Conservation (phyloP, 1,139 yeast species). For the Taphrina sp. region DNA sequence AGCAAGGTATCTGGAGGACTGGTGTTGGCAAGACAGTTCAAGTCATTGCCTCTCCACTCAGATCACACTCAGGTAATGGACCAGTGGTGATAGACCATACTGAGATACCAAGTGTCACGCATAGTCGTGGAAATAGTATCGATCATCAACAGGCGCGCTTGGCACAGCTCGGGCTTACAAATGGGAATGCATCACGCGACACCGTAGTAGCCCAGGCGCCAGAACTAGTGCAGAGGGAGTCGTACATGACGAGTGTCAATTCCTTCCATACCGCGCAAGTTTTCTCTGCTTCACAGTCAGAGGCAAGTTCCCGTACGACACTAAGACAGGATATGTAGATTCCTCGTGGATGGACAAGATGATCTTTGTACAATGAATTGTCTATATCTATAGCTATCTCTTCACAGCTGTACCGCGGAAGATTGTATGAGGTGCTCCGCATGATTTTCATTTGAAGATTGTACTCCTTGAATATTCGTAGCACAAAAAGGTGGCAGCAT, state of each 20-base stretch:
- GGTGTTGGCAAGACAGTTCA: conserved; percentile 26
- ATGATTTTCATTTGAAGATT: conserved; percentile 12
- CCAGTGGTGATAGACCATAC: conserved; percentile 10
- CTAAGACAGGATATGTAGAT: too few relatives aligned
- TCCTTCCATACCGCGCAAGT: conserved; percentile 13
- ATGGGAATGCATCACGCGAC: background rate
- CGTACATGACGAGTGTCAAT: conserved; percentile 9
- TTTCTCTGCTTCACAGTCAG: background rate
- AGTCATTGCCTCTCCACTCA: conserved; percentile 12
- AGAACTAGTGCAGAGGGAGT: background rate
- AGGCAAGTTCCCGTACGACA: conserved; percentile 3
- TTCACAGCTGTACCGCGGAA: background rate
- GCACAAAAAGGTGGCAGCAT: conserved; percentile 91
- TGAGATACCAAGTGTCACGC: background rate
- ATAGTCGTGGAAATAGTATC: background rate
- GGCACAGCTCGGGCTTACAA: too few relatives aligned
- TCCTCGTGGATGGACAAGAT: too few relatives aligned
- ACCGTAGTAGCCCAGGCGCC: background rate
- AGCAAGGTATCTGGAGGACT: conserved; percentile 28
- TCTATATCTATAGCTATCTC: background rate
- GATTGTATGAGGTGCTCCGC: too few relatives aligned
- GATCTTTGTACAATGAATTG: too few relatives aligned
- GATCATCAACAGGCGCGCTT: background rate
- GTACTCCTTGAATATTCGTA: conserved; percentile 57
- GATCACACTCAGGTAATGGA: too few relatives aligned